Base-by-base conservation (phyloP, 495 filamentous ascomycete species). In the Daldinia loculata region DNA sequence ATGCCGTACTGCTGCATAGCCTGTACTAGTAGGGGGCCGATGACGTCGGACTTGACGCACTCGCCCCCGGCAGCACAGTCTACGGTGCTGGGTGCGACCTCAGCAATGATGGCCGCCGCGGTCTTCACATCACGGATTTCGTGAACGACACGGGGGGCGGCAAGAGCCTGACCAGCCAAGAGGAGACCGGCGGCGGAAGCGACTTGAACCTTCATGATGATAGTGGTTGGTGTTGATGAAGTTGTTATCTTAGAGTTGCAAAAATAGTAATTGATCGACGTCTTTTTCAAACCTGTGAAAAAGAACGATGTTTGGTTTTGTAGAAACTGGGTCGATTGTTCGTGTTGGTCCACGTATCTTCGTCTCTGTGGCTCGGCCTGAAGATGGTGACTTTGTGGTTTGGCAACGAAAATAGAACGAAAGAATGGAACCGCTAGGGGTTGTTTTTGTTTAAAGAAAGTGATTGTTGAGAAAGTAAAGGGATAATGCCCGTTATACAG, bases 21-120 rank as follows among this genome's bases (percentile, higher is more conserved):
- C 2, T 80, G 67, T 45, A 76, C 78, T 55, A 92, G 82, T 69
- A 79, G 84, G 0, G 85, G 84, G 0, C 86, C 90, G 3, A 90
- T 91, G 71, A 89, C 81, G 41, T 75, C 78, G 32, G 90, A 87
- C 0, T 90, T 92, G 6, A 84, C 84, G 81, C 93, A 96, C 77
- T 95, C 90, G 24, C 73, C 76, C 2, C 29, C 80, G 74, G 15
- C 81, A 75, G 78, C 90, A 91, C 7, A 81, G 74, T 48, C 43
- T 11, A 61, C 60, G 41, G 82, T 80, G 6, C 61, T 76, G 0
- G 88, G 87, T 27, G 84, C 81, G 76, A 92, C 88, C 63, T 77
- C 63, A 15, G 74, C 41, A 53, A 82, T 64, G 68, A 90, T 83
- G 56, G 84, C 78, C 8, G 79, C 73, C 19, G 84, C 77, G 6